phyloP scores from a whole-genome alignment of 208 protist species.

The Strigomonas culicis region DNA sequence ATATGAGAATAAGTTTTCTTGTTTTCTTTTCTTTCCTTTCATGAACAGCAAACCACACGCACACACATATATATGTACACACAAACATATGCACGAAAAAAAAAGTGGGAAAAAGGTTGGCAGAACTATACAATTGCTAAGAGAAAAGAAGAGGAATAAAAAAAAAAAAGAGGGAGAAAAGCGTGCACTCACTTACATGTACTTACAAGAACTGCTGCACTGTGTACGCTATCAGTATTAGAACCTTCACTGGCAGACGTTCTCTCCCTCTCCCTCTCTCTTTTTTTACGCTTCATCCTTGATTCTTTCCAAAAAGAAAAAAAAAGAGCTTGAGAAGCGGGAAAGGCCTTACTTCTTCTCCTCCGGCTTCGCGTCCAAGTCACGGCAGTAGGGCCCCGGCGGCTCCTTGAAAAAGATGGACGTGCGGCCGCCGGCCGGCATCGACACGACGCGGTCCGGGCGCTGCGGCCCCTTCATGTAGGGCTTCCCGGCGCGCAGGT shows the following conservation, averaged over 20 bases:
- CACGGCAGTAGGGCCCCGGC: slow-evolving; percentile 81
- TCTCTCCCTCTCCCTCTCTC: background rate
- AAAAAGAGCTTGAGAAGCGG: slow-evolving; percentile 6
- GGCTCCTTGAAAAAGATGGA: slow-evolving; percentile 85
- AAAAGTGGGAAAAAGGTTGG: too few relatives aligned
- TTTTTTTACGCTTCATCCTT: background rate
- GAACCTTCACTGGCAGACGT: too few relatives aligned
- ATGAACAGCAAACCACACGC: too few relatives aligned
- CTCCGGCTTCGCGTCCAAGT: slow-evolving; percentile 62
- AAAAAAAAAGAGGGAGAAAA: slow-evolving; percentile 7
- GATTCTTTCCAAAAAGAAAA: slow-evolving; percentile 5
- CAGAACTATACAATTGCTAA: too few relatives aligned
- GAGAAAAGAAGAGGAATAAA: background rate
- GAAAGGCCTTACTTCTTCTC: slow-evolving; percentile 36
- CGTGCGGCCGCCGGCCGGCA: slow-evolving; percentile 78
- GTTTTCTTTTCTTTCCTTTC: slow-evolving; percentile 3
- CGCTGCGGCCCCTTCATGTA: slow-evolving; percentile 77
- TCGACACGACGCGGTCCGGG: slow-evolving; percentile 55
- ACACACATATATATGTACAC: background rate
- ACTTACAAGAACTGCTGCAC: too few relatives aligned
- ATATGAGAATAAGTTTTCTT: background rate
- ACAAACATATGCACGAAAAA: too few relatives aligned
- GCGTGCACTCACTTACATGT: too few relatives aligned
- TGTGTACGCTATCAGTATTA: too few relatives aligned
- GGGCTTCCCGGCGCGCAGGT: slow-evolving; percentile 67